Evolutionary conservation across 352 stramenopile genomes (phyloP), one percentile per base, ranked within the genome.

Genomic region (Phytophthora sansomeana): DNA sequence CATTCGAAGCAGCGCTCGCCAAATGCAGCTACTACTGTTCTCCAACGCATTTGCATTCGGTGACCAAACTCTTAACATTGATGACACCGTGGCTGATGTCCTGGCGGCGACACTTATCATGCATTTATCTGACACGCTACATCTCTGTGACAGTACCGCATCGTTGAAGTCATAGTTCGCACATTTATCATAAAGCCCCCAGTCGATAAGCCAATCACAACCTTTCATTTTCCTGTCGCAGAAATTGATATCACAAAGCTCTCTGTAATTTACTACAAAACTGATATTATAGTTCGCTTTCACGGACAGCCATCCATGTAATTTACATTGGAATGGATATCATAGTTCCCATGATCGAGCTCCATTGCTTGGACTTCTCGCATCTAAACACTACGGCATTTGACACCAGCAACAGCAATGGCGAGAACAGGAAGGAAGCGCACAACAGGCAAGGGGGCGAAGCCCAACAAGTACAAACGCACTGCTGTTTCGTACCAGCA

Each of bases 401-500:
- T n/a, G n/a, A n/a, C n/a, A n/a, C n/a, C n/a, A n/a, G n/a, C n/a
- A n/a, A n/a, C n/a, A n/a, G n/a, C n/a, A n/a, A 36, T 51, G 44
- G 44, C 44, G 6, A 32, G 19, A 11, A 5, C 44, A 36, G 21
- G 44, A 51, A 32, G 44, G 14, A 52, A 35, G 28, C 26, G 10
- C 5, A 58, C 21, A n/a, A 52, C 39, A 6, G 39, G 39, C 16
- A n/a, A 59, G 0, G 8, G 48, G 17, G 19, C 21, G 7, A 14
- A 0, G 0, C 17, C 35, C 6, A 66, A 59, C 28, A 11, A 36
- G 1, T 66, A 26, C 19, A 35, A 41, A n/a, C 58, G 42, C 7
- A 44, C 35, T 4, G 59, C 50, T 29, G 41, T 58, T n/a, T 61
- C 59, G 0, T 61, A 61, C 26, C 13, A 35, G 6, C 33, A 42